Percentiles rank a stretch among this genome's conserved stretches.
These are phyloP conservation scores for Galerina marginata DNA, from an alignment of 768 basidiomycete species.

Conservation along the genomic window DNA sequence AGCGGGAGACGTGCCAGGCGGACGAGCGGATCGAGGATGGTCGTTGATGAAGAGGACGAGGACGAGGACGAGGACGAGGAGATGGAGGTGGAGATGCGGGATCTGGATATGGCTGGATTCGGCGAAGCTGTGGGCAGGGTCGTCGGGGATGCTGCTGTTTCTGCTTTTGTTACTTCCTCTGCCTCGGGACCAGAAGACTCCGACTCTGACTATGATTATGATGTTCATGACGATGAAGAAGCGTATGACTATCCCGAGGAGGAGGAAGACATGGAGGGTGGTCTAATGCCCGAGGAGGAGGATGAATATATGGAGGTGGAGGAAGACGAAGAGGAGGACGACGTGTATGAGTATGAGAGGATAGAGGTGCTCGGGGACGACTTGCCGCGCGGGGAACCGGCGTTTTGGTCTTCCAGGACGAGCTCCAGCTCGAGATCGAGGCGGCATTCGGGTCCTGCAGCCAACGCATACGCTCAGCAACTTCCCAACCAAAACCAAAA, in stretches of 20 bases:
- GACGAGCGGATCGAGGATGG: not conserved
- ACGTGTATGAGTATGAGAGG: not conserved
- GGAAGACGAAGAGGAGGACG: not conserved
- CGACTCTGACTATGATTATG: too few relatives aligned
- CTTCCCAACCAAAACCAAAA: not conserved
- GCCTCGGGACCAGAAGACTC: too few relatives aligned
- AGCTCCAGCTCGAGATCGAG: not conserved
- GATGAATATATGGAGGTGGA: not conserved
- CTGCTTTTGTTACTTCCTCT: too few relatives aligned
- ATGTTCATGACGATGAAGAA: conserved; percentile 13
- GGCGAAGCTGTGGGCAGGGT: not conserved
- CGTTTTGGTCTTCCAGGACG: not conserved
- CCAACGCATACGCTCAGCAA: not conserved
- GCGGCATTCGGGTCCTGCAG: not conserved
- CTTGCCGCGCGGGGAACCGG: conserved; percentile 22
- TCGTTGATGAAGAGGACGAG: conserved; percentile 26
- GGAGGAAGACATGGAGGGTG: not conserved
- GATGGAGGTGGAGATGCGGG: conserved; percentile 26
- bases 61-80: conserved; percentile 35
- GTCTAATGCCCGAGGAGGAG: not conserved
- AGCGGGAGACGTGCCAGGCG: too few relatives aligned
- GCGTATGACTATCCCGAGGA: not conserved
- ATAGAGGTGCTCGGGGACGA: conserved; percentile 12
- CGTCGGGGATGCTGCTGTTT: not conserved
- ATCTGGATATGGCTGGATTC: conserved; percentile 24